A percentile compares a stretch with the other conserved stretches of the same genome.
Conservation (phyloP, 1,284 basidiomycete genomes). For the Grifola frondosa region DNA sequence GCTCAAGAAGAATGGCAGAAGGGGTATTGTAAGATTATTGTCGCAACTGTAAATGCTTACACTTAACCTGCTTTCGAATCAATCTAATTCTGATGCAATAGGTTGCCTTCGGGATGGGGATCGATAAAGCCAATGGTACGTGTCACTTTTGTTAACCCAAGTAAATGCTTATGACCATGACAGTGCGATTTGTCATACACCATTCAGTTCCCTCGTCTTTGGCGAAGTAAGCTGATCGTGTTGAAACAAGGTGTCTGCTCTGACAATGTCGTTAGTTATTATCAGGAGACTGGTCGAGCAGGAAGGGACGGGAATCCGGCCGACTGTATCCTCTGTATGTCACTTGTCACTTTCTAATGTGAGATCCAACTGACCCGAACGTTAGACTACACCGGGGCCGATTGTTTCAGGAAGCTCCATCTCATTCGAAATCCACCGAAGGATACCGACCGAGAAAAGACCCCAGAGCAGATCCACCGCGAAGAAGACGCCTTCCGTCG, state of each 20-base stretch:
- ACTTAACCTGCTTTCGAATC: background rate
- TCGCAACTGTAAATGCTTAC: constrained; percentile 70
- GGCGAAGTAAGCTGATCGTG: constrained; percentile 49
- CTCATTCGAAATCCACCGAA: constrained; percentile 53
- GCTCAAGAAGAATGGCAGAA: constrained; percentile 78
- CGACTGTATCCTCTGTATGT: constrained; percentile 59
- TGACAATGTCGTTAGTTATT: constrained; percentile 48
- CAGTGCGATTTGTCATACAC: constrained; percentile 81
- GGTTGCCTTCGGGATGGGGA: constrained; percentile 96
- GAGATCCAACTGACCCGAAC: background rate
- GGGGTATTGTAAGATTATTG: constrained; percentile 78
- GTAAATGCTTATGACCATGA: no score
- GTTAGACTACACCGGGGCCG: constrained; percentile 55
- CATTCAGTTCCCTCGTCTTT: constrained; percentile 68
- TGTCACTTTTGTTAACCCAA: background rate
- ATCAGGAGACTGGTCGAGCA: constrained; percentile 85
- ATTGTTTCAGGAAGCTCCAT: constrained; percentile 48
- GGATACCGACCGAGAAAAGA: constrained; percentile 48
- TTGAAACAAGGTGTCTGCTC: no score
- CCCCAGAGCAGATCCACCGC: no score
- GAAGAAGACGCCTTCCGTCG: constrained; percentile 54
- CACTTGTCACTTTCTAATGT: background rate
- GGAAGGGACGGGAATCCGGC: constrained; percentile 74
- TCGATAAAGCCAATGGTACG: constrained; percentile 83
- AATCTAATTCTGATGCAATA: constrained; percentile 1